phyloP scores from a whole-genome alignment of 768 basidiomycete species.

The Pulveroboletus sp. region DNA sequence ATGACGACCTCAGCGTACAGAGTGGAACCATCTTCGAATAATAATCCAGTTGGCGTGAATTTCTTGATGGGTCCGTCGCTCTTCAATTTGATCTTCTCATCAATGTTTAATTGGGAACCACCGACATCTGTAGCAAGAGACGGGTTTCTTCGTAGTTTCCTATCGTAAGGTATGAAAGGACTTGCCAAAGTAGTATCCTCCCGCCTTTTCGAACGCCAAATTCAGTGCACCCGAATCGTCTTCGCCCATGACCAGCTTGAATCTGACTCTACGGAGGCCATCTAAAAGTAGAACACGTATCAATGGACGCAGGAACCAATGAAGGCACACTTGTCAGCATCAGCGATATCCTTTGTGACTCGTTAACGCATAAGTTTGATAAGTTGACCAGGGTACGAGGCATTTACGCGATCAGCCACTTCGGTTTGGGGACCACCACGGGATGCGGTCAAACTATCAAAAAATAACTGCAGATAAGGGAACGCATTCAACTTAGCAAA shows the following conservation, averaged over 20 bases:
- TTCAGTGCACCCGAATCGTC: constrained; percentile 50
- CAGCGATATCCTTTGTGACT: constrained; percentile 41
- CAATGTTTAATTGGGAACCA: constrained; percentile 40
- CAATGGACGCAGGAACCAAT: not conserved
- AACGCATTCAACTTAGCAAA: constrained; percentile 10
- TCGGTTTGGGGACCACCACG: constrained; percentile 46
- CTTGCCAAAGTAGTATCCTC: constrained; percentile 67
- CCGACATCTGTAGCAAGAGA: constrained; percentile 32
- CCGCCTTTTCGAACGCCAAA: constrained; percentile 45
- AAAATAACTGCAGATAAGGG: constrained; percentile 33
- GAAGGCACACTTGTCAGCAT: constrained; percentile 48
- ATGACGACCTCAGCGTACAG: constrained; percentile 44
- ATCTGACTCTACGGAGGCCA: constrained; percentile 54
- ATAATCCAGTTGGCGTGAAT: constrained; percentile 28
- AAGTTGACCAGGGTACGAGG: constrained; percentile 41
- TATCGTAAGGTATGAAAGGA: not conserved
- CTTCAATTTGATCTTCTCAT: constrained; percentile 46
- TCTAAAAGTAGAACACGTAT: constrained; percentile 39
- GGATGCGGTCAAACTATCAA: no score
- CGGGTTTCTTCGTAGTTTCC: not conserved
- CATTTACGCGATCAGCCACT: constrained; percentile 50
- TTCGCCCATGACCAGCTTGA: constrained; percentile 48
- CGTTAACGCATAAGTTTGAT: constrained; percentile 34
- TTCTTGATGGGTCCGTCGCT: constrained; percentile 28
- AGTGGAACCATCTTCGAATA: constrained; percentile 31